Percentiles rank a stretch among this genome's conserved stretches.
These are phyloP conservation scores for Neurospora pannonica DNA, from an alignment of 495 filamentous ascomycete species.

Conservation along the genomic window DNA sequence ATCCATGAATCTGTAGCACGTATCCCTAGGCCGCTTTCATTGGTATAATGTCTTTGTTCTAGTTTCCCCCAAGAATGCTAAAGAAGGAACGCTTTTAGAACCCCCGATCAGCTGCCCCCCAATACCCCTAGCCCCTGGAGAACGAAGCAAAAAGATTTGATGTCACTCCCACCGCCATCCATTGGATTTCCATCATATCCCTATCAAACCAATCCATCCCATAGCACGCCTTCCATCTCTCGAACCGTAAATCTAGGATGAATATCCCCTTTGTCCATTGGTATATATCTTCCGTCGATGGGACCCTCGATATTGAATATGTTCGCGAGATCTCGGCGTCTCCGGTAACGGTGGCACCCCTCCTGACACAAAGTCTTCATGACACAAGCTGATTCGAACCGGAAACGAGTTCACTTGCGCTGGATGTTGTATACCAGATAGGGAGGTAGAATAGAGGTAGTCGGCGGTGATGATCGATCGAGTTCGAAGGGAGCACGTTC, in stretches of 20 bases:
- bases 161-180: neutral
- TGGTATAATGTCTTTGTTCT: neutral
- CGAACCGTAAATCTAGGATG: neutral
- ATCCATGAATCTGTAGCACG: neutral
- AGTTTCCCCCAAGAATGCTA: neutral
- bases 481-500: too few relatives aligned
- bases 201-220: neutral
- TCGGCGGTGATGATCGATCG: too few relatives aligned
- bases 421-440: too few relatives aligned
- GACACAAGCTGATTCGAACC: too few relatives aligned
- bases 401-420: too few relatives aligned
- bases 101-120: neutral
- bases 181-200: neutral
- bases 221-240: neutral
- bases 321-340: neutral
- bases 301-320: neutral
- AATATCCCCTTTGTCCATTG: neutral
- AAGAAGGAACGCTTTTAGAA: neutral
- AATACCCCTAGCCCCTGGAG: neutral
- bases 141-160: neutral
- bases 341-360: neutral
- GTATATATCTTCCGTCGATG: neutral
- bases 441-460: too few relatives aligned
- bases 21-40: neutral
- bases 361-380: too few relatives aligned